Base-by-base conservation (phyloP, 164 flowering plant species). In the Amborella trichopoda region DNA sequence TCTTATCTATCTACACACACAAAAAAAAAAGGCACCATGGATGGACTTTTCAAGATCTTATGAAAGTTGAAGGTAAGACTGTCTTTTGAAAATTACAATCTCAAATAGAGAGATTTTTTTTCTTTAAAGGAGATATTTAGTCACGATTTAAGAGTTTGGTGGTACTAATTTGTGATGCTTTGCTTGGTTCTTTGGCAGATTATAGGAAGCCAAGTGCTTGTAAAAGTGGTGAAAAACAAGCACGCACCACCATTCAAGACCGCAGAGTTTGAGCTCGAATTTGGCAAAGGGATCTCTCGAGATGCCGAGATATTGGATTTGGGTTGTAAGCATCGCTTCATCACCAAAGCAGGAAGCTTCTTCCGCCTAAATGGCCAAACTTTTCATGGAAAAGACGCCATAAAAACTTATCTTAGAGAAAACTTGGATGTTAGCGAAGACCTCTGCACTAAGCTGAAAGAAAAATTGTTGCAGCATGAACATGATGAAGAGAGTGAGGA, bases 151-250 rank as follows among this genome's bases (percentile, higher is more conserved):
- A n/a, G n/a, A n/a, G n/a, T n/a, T n/a, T n/a, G n/a, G n/a, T n/a
- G n/a, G n/a, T n/a, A n/a, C n/a, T n/a, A 26, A 24, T 39, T 26
- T 10, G 42, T 5, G 13, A n/a, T 25, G 23, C 26, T 21, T n/a
- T 2, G 6, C 6, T 28, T 23, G 13, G 38, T n/a, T 32, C 3
- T 47, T 54, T 55, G 68, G 43, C 72, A 91, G 96, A 75, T 65
- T 2, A 22, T 71, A 11, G 99, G 99, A 32, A 82, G 77, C 59
- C 78, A 77, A 56, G 88, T 93, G 51, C 52, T 23, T n/a, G 96
- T 85, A 43, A 85, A 93, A 62, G 54, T 93, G 33, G 84, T 93
- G 52, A 88, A 88, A 59, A 93, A 93, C 70, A 93, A 88, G 66
- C 95, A 62, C 59, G 95, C 96, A 25, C 94, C 99, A 23, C 96